Base-by-base conservation (phyloP, 768 basidiomycete species). In the Tulasnella sp. region DNA sequence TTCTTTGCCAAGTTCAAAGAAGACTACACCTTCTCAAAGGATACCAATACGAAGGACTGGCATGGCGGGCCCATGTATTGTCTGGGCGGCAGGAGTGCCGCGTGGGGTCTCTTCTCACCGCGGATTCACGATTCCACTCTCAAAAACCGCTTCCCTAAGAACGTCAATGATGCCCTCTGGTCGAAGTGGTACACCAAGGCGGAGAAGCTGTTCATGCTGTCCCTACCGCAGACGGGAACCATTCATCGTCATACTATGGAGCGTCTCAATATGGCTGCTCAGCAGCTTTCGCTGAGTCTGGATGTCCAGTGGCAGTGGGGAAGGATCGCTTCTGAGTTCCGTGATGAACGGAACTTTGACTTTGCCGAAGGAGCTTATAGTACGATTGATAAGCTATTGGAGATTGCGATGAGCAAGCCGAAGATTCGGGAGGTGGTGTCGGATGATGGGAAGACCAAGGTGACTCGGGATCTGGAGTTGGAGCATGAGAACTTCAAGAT, bases 241-340 rank as follows among this genome's bases (percentile, higher is more conserved):
- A 5, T 44, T 3, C 49, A 52, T 31, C 49, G 44, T 28, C 39
- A 52, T n/a, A 24, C 44, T 22, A 46, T 52, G 44, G 49, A 52
- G 5, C 43, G 49, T 19, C 49, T 52, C 25, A 52, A 52, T 42
- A 52, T 52, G 44, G 12, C 12, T 10, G 13, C 42, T 8, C 12
- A 27, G 12, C 44, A 25, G 20, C n/a, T n/a, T n/a, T n/a, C n/a
- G n/a, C n/a, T n/a, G n/a, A 15, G n/a, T 5, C 35, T 31, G 15
- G 24, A 46, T 4, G 39, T 42, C 20, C 44, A 60, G 34, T 62
- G 61, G 61, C 58, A 61, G 34, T 62, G 61, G 61, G 61, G 61
- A 9, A 48, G 61, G 15, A 62, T 61, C 48, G 61, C 61, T 9
- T 61, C 61, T 6, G 59, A 62, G 47, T 62, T 63, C 56, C 34